A percentile compares a stretch with the other conserved stretches of the same genome.
phyloP scores from a whole-genome alignment of 73 alveolate genomes.

The Paramecium primaurelia region DNA sequence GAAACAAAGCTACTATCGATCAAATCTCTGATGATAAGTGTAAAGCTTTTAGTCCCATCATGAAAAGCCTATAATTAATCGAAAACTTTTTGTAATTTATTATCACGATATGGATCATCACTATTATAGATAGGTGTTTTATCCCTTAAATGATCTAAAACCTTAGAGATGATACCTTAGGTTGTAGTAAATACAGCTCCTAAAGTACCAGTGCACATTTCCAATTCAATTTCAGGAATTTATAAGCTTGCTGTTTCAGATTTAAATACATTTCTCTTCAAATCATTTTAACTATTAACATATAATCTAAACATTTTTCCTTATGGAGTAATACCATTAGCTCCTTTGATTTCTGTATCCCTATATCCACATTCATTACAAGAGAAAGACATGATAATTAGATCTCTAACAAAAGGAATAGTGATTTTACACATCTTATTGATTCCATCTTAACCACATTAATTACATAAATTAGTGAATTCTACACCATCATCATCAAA shows the following conservation, averaged over 20 bases:
- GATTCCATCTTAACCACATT: conserved; percentile 67
- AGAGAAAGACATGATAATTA: conserved; percentile 85
- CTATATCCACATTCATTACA: conserved; percentile 88
- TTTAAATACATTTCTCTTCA: conserved; percentile 87
- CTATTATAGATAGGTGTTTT: conserved; percentile 74
- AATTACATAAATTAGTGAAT: conserved; percentile 60
- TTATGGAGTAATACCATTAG: conserved; percentile 92
- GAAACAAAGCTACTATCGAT: not conserved
- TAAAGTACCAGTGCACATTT: conserved; percentile 79
- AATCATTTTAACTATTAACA: conserved; percentile 71
- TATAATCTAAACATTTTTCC: conserved; percentile 75
- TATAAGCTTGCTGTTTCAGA: conserved; percentile 79
- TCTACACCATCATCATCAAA: conserved; percentile 58
- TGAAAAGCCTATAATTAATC: conserved; percentile 8
- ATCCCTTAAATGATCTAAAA: conserved; percentile 70
- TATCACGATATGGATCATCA: not conserved
- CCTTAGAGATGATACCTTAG: conserved; percentile 84
- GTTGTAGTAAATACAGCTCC: conserved; percentile 93
- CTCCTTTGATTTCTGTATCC: conserved; percentile 84
- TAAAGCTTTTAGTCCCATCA: not conserved
- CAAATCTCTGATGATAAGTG: conserved; percentile 1
- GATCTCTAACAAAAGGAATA: conserved; percentile 91
- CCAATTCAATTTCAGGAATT: conserved; percentile 95
- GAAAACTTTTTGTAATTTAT: not conserved
- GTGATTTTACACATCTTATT: conserved; percentile 80